Conservation (phyloP, 2,329 filamentous ascomycete species). For the Aureobasidium zeae region DNA sequence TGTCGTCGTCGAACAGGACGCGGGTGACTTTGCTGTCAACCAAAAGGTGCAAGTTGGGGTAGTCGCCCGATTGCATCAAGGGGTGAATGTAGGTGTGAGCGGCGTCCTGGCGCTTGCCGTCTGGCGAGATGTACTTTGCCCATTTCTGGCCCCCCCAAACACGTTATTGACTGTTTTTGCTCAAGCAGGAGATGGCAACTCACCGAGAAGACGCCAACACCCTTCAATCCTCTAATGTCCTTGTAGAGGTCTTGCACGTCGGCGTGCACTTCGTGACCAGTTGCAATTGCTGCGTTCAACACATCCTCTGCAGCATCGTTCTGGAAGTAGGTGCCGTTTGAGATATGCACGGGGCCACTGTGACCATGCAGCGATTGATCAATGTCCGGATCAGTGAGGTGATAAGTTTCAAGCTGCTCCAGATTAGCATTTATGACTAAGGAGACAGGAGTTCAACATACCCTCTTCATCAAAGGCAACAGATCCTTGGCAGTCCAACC, state of each 20-base stretch:
- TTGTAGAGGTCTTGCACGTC: constrained; percentile 46
- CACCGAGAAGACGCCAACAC: constrained; percentile 2
- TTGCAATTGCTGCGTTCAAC: constrained; percentile 38
- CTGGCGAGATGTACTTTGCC: constrained; percentile 41
- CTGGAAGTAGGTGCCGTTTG: constrained; percentile 17
- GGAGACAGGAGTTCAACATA: not conserved
- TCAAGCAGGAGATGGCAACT: not conserved
- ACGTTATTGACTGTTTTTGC: constrained; percentile 29
- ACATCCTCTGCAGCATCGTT: constrained; percentile 39
- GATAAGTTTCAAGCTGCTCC: constrained; percentile 20
- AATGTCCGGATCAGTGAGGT: constrained; percentile 16
- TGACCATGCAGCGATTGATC: constrained; percentile 18
- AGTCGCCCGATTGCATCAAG: constrained; percentile 38
- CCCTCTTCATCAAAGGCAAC: constrained; percentile 19
- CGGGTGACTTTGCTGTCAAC: constrained; percentile 47
- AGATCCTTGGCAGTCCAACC: constrained; percentile 21
- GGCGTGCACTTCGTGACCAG: constrained; percentile 44
- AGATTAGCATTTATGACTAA: no score
- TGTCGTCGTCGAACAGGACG: constrained; percentile 25
- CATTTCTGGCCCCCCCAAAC: constrained; percentile 32
- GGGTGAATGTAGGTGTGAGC: constrained; percentile 49
- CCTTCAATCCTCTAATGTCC: constrained; percentile 3
- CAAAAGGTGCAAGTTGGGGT: constrained; percentile 52
- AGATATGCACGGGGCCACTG: constrained; percentile 19
- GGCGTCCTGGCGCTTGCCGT: constrained; percentile 50